Conservation (phyloP, 192 early-diverging fungal genomes). For the Rhizophagus sp. region DNA sequence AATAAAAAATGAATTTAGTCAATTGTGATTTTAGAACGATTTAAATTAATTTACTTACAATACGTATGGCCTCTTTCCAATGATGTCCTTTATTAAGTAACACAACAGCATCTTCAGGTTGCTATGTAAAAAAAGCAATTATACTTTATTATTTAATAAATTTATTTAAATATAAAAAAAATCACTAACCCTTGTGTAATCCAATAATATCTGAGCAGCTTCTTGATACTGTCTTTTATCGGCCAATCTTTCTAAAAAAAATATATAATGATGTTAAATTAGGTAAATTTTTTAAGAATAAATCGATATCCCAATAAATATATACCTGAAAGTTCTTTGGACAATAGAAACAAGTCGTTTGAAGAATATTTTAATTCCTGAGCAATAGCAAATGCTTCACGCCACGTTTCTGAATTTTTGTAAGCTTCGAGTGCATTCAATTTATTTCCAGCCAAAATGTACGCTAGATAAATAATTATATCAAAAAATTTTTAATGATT, state of each 20-base stretch:
- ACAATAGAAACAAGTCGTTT: conserved; percentile 50
- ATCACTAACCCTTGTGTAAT: conserved; percentile 55
- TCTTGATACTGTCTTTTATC: conserved; percentile 63
- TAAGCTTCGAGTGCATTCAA: conserved; percentile 62
- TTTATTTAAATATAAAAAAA: too few relatives aligned
- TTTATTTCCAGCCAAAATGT: conserved; percentile 57
- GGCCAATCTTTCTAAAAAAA: conserved; percentile 46
- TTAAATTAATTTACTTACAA: conserved; percentile 35
- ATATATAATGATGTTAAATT: too few relatives aligned
- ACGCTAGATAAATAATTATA: conserved; percentile 42
- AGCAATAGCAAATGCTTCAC: conserved; percentile 66
- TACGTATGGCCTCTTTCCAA: conserved; percentile 79
- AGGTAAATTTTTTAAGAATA: conserved; percentile 15
- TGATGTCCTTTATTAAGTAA: conserved; percentile 67
- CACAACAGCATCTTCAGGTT: conserved; percentile 68
- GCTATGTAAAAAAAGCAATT: conserved; percentile 41
- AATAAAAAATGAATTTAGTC: conserved; percentile 4
- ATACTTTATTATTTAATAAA: not conserved
- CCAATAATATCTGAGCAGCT: conserved; percentile 70
- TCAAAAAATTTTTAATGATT: conserved; percentile 3
- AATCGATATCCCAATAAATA: conserved; percentile 27
- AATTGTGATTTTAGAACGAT: not conserved
- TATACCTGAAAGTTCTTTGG: conserved; percentile 56
- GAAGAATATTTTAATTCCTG: conserved; percentile 50
- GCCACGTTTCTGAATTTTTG: conserved; percentile 59